Base-by-base conservation (phyloP, 1,284 basidiomycete species). In the Cystobasidiaceae sp. region DNA sequence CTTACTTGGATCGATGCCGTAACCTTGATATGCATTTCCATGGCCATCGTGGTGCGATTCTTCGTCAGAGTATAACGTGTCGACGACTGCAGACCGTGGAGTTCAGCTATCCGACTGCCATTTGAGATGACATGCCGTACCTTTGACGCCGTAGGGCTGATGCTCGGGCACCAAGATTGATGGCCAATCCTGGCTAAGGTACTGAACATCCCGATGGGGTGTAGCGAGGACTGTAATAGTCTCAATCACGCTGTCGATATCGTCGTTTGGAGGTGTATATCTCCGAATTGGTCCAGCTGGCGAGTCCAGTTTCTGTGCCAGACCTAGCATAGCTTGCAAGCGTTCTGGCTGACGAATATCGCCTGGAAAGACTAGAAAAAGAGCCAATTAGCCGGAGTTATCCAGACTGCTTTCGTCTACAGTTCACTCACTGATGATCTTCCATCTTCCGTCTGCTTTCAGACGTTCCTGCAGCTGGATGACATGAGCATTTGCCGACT, bases 1-100 rank as follows among this genome's bases (percentile, higher is more conserved):
- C 4, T 59, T 66, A 23, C 69, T 57, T 0, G 70, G 63, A 34
- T 72, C 69, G 55, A 77, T 71, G 32, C 74, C 75, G 46, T 73
- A 74, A 9, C 71, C 70, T 30, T 69, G 54, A 67, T 77, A 77
- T 13, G 73, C 71, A n/a, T 73, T 58, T 30, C 75, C 74, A 57
- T 75, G 69, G 32, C 74, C 74, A n/a, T 68, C 66, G 67, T 76
- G 73, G 58, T 73, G 71, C 3, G 67, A 70, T 46, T 68, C 64
- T 51, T 76, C 75, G 65, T 77, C 76, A 56, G 66, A 66, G 64
- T 72, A 75, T 21, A 75, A 61, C 33, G 65, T 70, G 21, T 62
- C 59, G 54, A 62, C 67, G 23, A 37, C 70, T 70, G 46, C 13
- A 17, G 3, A 55, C 28, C 11, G n/a, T 13, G 23, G 17, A 37